phyloP scores from a whole-genome alignment of 352 stramenopile genomes.

The Halophytophthora polymorphica region DNA sequence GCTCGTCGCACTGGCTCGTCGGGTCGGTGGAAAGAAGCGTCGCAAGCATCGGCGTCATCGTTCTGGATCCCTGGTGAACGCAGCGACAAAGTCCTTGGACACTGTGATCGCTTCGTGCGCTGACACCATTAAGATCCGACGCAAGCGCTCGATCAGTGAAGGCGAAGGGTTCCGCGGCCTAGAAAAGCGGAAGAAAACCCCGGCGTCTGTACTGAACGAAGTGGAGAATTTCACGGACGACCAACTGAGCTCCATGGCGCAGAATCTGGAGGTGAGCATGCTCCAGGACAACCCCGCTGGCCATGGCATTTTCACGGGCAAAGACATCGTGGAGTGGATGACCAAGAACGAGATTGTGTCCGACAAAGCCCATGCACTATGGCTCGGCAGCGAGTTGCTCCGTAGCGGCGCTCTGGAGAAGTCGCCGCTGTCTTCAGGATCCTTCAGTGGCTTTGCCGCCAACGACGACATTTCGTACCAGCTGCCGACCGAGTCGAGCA shows the following conservation, averaged over 20 bases:
- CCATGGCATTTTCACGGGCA: slow-evolving; percentile 56
- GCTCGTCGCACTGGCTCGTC: slow-evolving; percentile 22
- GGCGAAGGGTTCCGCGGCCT: slow-evolving; percentile 29
- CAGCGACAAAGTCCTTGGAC: slow-evolving; percentile 68
- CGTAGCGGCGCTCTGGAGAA: slow-evolving; percentile 53
- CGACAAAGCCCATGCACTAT: slow-evolving; percentile 62
- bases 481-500: slow-evolving; percentile 36
- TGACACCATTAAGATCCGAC: slow-evolving; percentile 41
- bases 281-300: slow-evolving; percentile 32
- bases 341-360: slow-evolving; percentile 74
- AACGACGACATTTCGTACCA: slow-evolving; percentile 36
- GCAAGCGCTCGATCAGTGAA: slow-evolving; percentile 60
- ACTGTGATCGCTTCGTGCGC: slow-evolving; percentile 59
- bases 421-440: slow-evolving; percentile 21
- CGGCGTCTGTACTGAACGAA: slow-evolving; percentile 38
- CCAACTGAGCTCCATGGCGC: slow-evolving; percentile 72
- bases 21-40: slow-evolving; percentile 39
- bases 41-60: slow-evolving; percentile 29
- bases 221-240: slow-evolving; percentile 77
- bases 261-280: slow-evolving; percentile 71
- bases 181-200: slow-evolving; percentile 24
- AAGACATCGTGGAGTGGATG: slow-evolving; percentile 71
- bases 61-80: slow-evolving; percentile 58
- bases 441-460: slow-evolving; percentile 26
- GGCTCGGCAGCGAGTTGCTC: slow-evolving; percentile 74